A percentile compares a stretch with the other conserved stretches of the same genome.
phyloP scores from a whole-genome alignment of 2,329 filamentous ascomycete species.

The Scytalidium lignicola region DNA sequence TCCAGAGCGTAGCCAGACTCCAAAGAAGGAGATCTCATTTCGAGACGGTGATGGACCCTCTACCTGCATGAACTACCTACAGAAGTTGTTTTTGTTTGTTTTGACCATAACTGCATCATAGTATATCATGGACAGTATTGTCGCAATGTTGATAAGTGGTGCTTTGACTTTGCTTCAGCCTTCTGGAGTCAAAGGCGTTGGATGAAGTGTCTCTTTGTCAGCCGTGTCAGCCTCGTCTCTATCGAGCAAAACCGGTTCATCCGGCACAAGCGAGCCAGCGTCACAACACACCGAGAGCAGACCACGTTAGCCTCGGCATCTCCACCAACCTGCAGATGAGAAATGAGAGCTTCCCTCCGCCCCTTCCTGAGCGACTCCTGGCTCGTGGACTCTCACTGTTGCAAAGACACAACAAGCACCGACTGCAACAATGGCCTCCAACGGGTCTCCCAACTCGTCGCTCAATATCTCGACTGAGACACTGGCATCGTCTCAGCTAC shows the following conservation, averaged over 20 bases:
- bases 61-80: too few relatives aligned
- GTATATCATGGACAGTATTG: too few relatives aligned
- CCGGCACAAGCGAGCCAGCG: neutral
- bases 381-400: neutral
- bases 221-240: too few relatives aligned
- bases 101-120: too few relatives aligned
- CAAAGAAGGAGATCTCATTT: too few relatives aligned
- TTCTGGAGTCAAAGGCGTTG: too few relatives aligned
- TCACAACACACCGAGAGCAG: neutral
- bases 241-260: neutral
- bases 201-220: too few relatives aligned
- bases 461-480: slow-evolving; percentile 32
- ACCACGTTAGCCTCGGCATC: neutral
- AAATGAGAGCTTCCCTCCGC: neutral
- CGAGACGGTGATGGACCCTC: too few relatives aligned
- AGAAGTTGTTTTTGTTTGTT: too few relatives aligned
- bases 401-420: neutral
- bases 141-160: too few relatives aligned
- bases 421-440: slow-evolving; percentile 19
- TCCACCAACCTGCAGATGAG: neutral
- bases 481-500: slow-evolving; percentile 48
- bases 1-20: too few relatives aligned
- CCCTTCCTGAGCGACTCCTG: neutral
- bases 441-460: slow-evolving; percentile 20
- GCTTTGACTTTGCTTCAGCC: too few relatives aligned